These are phyloP conservation scores for Triticum urartu DNA, from an alignment of 176 grass and related monocot genomes.

Conservation along the genomic window DNA sequence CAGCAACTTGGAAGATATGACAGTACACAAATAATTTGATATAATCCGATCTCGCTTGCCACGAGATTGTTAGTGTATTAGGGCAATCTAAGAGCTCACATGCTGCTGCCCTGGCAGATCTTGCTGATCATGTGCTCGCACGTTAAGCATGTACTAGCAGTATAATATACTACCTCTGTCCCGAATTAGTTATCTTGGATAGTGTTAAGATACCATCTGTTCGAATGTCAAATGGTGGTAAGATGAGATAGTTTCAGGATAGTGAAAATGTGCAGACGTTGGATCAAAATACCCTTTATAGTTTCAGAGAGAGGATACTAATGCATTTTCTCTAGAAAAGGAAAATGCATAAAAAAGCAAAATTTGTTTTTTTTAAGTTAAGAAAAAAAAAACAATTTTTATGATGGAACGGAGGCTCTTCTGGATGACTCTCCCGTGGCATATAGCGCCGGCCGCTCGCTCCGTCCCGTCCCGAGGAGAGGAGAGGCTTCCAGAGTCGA, in stretches of 20 bases:
- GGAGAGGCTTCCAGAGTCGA: background rate
- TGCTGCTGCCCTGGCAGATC: background rate
- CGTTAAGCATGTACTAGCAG: background rate
- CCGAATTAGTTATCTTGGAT: too few species aligned
- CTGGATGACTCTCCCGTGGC: conserved; percentile 37
- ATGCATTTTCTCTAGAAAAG: too few species aligned
- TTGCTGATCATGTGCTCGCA: background rate
- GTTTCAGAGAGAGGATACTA: too few species aligned
- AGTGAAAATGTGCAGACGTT: too few species aligned
- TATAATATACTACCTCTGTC: too few species aligned
- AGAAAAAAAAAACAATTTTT: too few species aligned
- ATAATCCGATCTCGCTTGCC: background rate
- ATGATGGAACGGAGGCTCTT: background rate
- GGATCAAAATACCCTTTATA: too few species aligned
- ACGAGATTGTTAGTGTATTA: background rate
- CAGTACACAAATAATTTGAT: background rate
- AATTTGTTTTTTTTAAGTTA: too few species aligned
- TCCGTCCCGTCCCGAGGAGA: too few species aligned
- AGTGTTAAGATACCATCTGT: background rate
- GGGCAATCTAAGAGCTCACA: background rate
- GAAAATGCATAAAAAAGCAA: too few species aligned
- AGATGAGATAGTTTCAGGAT: too few species aligned
- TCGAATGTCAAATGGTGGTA: background rate
- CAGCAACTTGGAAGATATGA: background rate
- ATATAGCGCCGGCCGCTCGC: background rate